A percentile compares a stretch with the other conserved stretches of the same genome.
These are phyloP conservation scores for Ettlia oleoabundans DNA, from an alignment of 139 green algal species.

Conservation along the genomic window DNA sequence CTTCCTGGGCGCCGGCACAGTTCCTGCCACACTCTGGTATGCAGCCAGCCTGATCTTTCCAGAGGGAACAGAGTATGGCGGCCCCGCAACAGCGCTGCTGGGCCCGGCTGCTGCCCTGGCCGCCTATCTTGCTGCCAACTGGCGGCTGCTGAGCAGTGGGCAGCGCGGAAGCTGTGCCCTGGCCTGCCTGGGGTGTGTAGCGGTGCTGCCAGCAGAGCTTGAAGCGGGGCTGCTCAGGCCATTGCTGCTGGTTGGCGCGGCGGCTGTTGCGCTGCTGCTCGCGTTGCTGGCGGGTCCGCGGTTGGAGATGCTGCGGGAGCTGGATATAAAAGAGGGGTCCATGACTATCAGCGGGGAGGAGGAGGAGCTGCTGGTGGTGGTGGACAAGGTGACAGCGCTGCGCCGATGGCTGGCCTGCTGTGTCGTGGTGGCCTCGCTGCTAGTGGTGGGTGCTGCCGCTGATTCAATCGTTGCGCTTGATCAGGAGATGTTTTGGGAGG, in stretches of 20 bases:
- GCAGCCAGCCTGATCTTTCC: neutral
- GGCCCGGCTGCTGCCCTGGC: neutral
- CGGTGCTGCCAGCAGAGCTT: neutral
- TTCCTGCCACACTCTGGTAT: neutral
- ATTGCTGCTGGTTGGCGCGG: neutral
- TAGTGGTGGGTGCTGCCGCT: neutral
- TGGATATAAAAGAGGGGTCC: neutral
- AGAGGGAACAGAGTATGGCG: neutral
- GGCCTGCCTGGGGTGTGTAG: neutral
- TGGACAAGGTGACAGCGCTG: neutral
- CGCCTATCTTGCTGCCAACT: neutral
- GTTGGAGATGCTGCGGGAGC: neutral
- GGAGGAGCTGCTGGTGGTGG: neutral
- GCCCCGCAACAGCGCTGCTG: neutral
- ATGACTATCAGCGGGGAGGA: neutral
- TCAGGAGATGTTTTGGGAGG: neutral
- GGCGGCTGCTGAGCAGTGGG: neutral
- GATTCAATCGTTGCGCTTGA: neutral
- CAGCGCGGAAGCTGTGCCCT: neutral
- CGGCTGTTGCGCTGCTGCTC: neutral
- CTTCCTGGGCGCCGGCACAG: neutral
- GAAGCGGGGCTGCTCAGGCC: neutral
- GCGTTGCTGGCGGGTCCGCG: neutral
- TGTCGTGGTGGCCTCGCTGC: neutral
- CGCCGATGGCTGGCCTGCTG: neutral